phyloP scores from a whole-genome alignment of 1,139 yeast genomes.

The Eremothecium cymbalariae region DNA sequence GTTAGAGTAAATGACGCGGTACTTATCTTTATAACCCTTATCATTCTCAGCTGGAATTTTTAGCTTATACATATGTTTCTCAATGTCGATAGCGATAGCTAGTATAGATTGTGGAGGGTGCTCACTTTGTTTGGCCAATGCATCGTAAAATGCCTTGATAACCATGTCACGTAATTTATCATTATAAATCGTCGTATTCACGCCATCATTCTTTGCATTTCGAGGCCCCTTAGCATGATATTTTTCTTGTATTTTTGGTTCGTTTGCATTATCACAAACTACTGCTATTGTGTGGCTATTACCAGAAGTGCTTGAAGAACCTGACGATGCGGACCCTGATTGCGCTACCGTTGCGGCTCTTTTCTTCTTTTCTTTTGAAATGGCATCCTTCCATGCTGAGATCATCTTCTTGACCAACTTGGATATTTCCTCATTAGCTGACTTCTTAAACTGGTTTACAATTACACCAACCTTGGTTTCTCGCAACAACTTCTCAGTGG shows the following conservation, averaged over 20 bases:
- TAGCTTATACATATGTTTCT: constrained; percentile 45
- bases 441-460: constrained; percentile 78
- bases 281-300: constrained; percentile 8
- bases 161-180: constrained; percentile 80
- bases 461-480: constrained; percentile 98
- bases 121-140: constrained; percentile 72
- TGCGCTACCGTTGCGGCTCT: constrained; percentile 19
- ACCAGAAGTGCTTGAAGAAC: constrained; percentile 9
- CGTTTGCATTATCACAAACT: constrained; percentile 13
- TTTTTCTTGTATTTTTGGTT: constrained; percentile 30
- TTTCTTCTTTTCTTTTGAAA: constrained; percentile 59
- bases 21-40: constrained; percentile 57
- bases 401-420: constrained; percentile 74
- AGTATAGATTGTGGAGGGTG: constrained; percentile 51
- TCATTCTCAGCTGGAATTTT: constrained; percentile 24
- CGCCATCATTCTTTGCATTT: constrained; percentile 73
- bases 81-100: constrained; percentile 61
- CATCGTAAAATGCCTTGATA: constrained; percentile 75
- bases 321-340: constrained; percentile 11
- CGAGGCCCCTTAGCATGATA: constrained; percentile 49
- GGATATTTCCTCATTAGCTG: constrained; percentile 56
- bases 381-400: constrained; percentile 83
- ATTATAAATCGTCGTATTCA: constrained; percentile 58
- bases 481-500: constrained; percentile 76
- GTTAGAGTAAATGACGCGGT: constrained; percentile 77